Base-by-base conservation (phyloP, 2,329 filamentous ascomycete genomes). In the Alternaria sp. region DNA sequence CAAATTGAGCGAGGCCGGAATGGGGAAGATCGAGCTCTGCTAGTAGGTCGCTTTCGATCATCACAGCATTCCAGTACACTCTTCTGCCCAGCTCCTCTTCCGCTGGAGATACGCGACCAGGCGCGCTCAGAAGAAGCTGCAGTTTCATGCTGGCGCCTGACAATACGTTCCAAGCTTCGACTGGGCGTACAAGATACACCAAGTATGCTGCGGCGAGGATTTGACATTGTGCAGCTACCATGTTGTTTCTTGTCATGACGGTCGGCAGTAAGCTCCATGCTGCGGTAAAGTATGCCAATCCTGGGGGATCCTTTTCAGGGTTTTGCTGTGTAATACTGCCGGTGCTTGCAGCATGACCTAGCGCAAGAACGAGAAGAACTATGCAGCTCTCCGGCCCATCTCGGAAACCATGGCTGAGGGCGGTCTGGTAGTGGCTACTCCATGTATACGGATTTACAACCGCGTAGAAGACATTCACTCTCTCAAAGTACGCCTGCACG, bases 401-500 rank as follows among this genome's bases (percentile, higher is more conserved):
- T 40, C 90, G 87, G 69, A 95, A 94, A 1, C 90, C 89, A 68
- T 90, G 90, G 3, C 90, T 90, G 7, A 93, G 84, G 0, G 92
- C 92, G 5, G 86, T 90, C 26, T 89, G 88, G 75, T 94, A 94
- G 75, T 93, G 90, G 63, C 86, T 88, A 45, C 87, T 85, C 92
- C 92, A 96, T 2, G 89, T 91, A 77, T 92, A 92, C 1, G 92
- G 92, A 75, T 93, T 94, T 32, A 96, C 91, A 70, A 91, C 93
- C 10, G 92, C 92, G 73, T 95, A 95, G 90, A 92, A 95, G 4
- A 93, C 86, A 68, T 95, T 95, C 63, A 93, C 92, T 45, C 90
- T 86, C 61, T 91, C 89, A 73, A 95, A 96, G 78, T 93, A 95
- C 1, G 92, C 90, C 74, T 91, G 89, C 44, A 93, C 90, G 76